phyloP scores from a whole-genome alignment of 139 green algal genomes.

The Chlorella sp. region DNA sequence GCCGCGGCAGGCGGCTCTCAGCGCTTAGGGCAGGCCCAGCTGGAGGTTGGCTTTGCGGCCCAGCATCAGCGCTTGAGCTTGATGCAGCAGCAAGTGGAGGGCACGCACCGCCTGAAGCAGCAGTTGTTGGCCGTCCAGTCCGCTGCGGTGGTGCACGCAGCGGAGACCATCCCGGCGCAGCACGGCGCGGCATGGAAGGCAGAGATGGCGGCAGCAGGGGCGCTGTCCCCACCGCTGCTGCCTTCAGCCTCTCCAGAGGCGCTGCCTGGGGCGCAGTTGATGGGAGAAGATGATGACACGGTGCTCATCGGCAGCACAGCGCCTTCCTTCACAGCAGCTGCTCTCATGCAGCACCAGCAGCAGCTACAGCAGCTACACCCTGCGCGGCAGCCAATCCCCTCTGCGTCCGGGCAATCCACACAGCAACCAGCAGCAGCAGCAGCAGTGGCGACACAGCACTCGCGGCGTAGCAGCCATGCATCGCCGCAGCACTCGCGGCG shows the following conservation, averaged over 20 bases:
- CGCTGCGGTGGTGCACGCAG: not conserved
- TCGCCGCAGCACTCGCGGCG: not conserved
- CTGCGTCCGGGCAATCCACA: too few species aligned
- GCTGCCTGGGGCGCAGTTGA: not conserved
- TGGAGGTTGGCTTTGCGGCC: not conserved
- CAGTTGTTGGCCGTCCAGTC: not conserved
- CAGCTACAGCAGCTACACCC: not conserved
- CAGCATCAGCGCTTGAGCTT: not conserved
- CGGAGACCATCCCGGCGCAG: not conserved
- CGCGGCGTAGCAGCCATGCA: not conserved
- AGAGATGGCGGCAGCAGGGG: not conserved
- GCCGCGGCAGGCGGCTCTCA: not conserved
- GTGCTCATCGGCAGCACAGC: constrained; percentile 21
- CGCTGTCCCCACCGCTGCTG: not conserved
- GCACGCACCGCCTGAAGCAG: not conserved
- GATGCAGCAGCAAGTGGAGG: not conserved
- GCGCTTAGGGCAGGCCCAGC: not conserved
- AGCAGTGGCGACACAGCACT: not conserved
- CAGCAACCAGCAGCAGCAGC: not conserved
- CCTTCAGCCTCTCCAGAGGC: not conserved
- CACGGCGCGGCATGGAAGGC: not conserved
- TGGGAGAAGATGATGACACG: constrained; percentile 4
- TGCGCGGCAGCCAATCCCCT: not conserved
- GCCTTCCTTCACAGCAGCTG: not conserved
- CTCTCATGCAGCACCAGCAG: not conserved